Conservation (phyloP, 169 alveolate genomes). For the Sarcocystis neurona region DNA sequence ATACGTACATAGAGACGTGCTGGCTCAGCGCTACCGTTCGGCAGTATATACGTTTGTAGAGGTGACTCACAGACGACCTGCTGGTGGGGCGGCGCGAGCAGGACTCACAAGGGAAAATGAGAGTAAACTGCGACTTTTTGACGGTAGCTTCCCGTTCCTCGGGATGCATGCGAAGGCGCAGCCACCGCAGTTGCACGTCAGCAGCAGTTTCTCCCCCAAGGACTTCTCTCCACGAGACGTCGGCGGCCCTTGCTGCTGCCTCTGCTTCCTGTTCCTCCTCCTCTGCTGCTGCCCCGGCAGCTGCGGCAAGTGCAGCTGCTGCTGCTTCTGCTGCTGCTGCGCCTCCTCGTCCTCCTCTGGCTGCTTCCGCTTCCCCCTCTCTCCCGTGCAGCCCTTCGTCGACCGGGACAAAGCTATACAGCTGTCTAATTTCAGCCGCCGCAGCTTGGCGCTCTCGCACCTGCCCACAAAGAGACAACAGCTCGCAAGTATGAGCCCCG, state of each 20-base stretch:
- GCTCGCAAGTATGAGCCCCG: too few relatives aligned
- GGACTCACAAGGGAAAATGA: conserved; percentile 12
- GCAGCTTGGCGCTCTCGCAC: too few relatives aligned
- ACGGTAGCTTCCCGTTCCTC: not conserved
- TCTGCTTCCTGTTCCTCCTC: not conserved
- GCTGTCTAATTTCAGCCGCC: too few relatives aligned
- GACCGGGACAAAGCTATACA: too few relatives aligned
- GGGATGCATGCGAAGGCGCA: conserved; percentile 10
- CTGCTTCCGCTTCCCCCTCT: not conserved
- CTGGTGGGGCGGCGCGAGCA: too few relatives aligned
- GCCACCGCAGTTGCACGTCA: conserved; percentile 19
- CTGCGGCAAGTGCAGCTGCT: not conserved
- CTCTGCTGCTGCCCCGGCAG: not conserved
- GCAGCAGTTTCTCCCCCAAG: not conserved
- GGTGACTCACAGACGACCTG: too few relatives aligned
- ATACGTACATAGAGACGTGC: not conserved
- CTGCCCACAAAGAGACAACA: too few relatives aligned
- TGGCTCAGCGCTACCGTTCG: not conserved
- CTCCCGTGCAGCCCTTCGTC: not conserved
- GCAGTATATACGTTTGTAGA: too few relatives aligned
- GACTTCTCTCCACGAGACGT: not conserved
- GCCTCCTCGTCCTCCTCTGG: not conserved
- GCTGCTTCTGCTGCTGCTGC: not conserved
- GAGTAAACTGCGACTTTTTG: not conserved
- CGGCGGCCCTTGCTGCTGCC: not conserved